Evolutionary conservation across 306 rosid species (phyloP).

Genomic region (Psophocarpus tetragonolobus): DNA sequence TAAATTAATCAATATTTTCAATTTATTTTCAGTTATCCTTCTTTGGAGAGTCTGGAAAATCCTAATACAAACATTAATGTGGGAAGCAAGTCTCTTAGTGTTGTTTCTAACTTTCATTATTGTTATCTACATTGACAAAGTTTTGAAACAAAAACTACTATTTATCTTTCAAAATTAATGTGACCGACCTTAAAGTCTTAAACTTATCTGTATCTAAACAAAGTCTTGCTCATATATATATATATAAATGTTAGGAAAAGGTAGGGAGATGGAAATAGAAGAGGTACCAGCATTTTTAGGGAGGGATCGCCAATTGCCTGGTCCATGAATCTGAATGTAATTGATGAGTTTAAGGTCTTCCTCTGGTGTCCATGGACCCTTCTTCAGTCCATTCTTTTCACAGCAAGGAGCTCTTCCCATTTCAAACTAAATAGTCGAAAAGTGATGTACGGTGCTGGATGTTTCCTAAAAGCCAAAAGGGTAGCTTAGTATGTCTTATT

Average conservation of each 20-base stretch:
- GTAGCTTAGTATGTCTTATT: not conserved
- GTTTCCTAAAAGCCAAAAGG: not conserved
- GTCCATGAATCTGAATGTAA: slow-evolving; percentile 60
- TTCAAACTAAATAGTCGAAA: not conserved
- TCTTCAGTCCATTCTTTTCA: slow-evolving; percentile 73
- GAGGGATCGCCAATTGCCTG: slow-evolving; percentile 78
- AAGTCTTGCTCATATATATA: too few relatives aligned
- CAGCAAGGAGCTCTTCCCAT: slow-evolving; percentile 95
- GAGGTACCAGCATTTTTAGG: slow-evolving; percentile 71
- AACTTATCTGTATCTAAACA: not conserved
- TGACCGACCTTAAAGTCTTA: not conserved
- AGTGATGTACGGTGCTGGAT: not conserved
- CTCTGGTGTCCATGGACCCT: slow-evolving; percentile 90
- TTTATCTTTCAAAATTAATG: not conserved
- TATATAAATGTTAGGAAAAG: not conserved
- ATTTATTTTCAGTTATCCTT: too few relatives aligned
- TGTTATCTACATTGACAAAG: not conserved
- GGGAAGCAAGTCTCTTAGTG: too few relatives aligned
- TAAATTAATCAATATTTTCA: too few relatives aligned
- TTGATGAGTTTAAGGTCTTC: slow-evolving; percentile 64
- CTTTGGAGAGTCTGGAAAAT: too few relatives aligned
- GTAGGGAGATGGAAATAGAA: not conserved
- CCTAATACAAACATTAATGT: too few relatives aligned
- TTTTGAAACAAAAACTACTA: not conserved
- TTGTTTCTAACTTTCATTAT: too few relatives aligned